These are phyloP conservation scores for Coemansia sp. DNA, from an alignment of 192 early-diverging fungal genomes.

Conservation along the genomic window DNA sequence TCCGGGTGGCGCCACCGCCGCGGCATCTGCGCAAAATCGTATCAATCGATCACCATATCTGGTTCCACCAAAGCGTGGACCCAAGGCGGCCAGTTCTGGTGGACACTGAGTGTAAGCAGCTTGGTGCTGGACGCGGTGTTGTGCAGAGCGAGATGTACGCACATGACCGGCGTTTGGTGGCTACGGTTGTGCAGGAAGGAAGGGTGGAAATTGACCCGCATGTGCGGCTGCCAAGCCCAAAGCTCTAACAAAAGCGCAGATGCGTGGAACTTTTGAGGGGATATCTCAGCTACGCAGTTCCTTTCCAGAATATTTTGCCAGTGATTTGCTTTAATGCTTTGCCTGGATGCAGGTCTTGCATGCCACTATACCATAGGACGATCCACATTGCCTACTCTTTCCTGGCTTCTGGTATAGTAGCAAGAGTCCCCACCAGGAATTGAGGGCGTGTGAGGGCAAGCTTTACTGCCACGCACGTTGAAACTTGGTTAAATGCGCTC, in stretches of 20 bases:
- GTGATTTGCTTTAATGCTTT: too few species aligned
- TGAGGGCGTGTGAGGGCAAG: background rate
- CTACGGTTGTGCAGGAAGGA: constrained; percentile 26
- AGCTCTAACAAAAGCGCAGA: constrained; percentile 13
- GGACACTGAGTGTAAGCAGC: constrained; percentile 19
- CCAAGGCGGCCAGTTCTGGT: constrained; percentile 8
- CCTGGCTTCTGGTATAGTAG: background rate
- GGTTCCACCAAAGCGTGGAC: constrained; percentile 25
- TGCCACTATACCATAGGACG: background rate
- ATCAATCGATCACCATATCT: constrained; percentile 35
- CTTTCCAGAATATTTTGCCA: too few species aligned
- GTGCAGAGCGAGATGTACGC: constrained; percentile 25
- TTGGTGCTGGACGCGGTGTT: constrained; percentile 22
- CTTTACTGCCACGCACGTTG: background rate
- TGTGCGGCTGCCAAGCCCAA: constrained; percentile 13
- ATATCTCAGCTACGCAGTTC: background rate
- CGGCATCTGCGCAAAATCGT: constrained; percentile 21
- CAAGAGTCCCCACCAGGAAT: background rate
- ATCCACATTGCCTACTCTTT: constrained; percentile 3
- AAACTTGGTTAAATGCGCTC: background rate
- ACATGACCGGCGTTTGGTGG: constrained; percentile 15
- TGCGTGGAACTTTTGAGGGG: too few species aligned
- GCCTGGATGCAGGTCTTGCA: too few species aligned
- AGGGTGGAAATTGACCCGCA: constrained; percentile 16
- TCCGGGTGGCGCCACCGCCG: constrained; percentile 23